A percentile compares a stretch with the other conserved stretches of the same genome.
These are phyloP conservation scores for Termitomyces sp. DNA, from an alignment of 768 basidiomycete species.

Conservation along the genomic window DNA sequence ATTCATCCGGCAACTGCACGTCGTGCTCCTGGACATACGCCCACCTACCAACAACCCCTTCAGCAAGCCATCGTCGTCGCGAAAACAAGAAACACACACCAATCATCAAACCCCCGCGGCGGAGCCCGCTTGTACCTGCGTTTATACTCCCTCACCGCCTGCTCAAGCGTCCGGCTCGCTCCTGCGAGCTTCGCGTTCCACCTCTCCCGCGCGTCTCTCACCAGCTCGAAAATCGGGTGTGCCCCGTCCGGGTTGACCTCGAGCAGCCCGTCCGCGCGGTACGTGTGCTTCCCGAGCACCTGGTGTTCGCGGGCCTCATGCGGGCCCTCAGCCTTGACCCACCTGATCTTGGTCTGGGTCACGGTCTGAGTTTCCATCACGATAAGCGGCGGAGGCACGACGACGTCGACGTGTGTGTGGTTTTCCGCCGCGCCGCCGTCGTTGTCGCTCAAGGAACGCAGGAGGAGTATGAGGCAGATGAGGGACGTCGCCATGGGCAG, in stretches of 20 bases:
- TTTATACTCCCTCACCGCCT: conserved; percentile 75
- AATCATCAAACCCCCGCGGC: conserved; percentile 71
- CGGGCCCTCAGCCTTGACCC: neutral
- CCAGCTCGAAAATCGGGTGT: conserved; percentile 78
- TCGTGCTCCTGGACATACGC: conserved; percentile 49
- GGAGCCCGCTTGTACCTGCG: conserved; percentile 69
- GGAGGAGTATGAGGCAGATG: neutral
- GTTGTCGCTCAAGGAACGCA: neutral
- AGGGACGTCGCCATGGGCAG: neutral
- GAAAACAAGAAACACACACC: neutral
- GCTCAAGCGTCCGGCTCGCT: conserved; percentile 70
- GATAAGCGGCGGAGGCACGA: neutral
- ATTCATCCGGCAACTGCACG: conserved; percentile 80
- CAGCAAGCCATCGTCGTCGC: too few relatives aligned
- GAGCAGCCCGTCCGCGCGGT: conserved; percentile 33
- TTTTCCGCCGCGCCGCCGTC: neutral
- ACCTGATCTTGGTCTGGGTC: neutral
- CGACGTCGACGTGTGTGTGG: neutral
- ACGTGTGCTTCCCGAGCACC: conserved; percentile 26
- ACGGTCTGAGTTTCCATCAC: neutral
- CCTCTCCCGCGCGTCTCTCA: conserved; percentile 60
- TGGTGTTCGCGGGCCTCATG: too few relatives aligned
- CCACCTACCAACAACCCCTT: conserved; percentile 26
- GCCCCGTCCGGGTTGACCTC: conserved; percentile 32
- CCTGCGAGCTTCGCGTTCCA: conserved; percentile 54